Base-by-base conservation (phyloP, 768 basidiomycete species). In the Tylopilus cervinicoccineus region DNA sequence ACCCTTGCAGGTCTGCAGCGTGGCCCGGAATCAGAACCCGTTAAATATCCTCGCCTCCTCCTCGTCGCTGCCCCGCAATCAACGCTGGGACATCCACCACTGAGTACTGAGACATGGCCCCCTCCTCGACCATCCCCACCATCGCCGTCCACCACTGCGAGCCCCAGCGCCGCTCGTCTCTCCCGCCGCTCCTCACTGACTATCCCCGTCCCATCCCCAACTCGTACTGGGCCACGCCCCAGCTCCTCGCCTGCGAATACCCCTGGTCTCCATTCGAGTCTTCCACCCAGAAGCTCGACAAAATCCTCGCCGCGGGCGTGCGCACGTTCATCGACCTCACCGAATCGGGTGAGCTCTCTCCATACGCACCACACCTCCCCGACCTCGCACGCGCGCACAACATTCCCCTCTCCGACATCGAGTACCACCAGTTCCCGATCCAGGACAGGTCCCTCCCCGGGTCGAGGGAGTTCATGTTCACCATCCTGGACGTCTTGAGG, bases 271-370 rank as follows among this genome's bases (percentile, higher is more conserved):
- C 84, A 5, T 76, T 74, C 50, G 72, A 76, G 64, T 43, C 53
- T 0, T 69, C 72, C 51, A 74, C 73, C 46, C 83, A 85, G 52
- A 88, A 90, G 59, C 76, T 90, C 53, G 86, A 88, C 69, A 79
- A 80, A 0, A 74, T 90, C 43, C 79, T 90, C 22, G 69, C 69
- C 10, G 79, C 85, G 1, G 87, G 87, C 39, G 83, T 88, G 8
- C 82, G 84, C 51, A 88, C 87, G 5, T 89, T 89, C 66, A 82
- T 89, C 63, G 88, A 90, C 70, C 79, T 90, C 59, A 90, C 87
- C n/a, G 87, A 90, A 58, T 71, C 71, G n/a, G 82, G 83, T 36
- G 87, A 90, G 66, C 79, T 90, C 38, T 71, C 75, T 19, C 80
- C 86, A 0, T 90, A 89, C 64, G 70, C 72, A 16, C 71, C 75